Base-by-base conservation (phyloP, 1,284 basidiomycete genomes). In the Fomitopsis betulina region DNA sequence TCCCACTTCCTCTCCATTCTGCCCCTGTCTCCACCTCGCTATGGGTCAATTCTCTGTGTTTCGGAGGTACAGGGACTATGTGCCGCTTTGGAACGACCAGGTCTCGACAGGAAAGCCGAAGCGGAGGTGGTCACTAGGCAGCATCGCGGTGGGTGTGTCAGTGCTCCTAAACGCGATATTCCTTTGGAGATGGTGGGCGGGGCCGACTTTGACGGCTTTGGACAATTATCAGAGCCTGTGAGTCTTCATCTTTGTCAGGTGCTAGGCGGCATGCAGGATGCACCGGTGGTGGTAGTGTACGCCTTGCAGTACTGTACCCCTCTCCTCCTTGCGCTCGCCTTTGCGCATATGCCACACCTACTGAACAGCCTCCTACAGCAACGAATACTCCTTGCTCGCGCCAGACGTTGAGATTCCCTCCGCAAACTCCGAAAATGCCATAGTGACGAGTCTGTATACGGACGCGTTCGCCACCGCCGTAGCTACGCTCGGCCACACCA, bases 391-490 rank as follows among this genome's bases (percentile, higher is more conserved):
- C 10, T 17, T 60, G 17, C 47, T 57, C 7, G 32, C 17, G 7
- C 39, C 49, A n/a, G 43, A 27, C 25, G 42, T 54, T 27, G 25
- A 43, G 12, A 38, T 38, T 5, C 25, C 50, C 5, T 15, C 37
- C 3, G 32, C 52, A 15, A 15, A 60, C 59, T 27, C 57, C 45
- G 59, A 68, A 19, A 73, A 73, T 37, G 76, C 75, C 0, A 65
- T 79, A 23, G 74, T 77, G 0, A 71, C 75, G 13, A 68, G 75
- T 4, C 67, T 79, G 1, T 77, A 77, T 60, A 72, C 71, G 32
- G 73, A 79, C 58, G 62, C 69, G 1, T 79, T 70, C 60, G 70
- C 73, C 17, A 64, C 73, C 33, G 73, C 73, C 2, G 69, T 74
- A 1, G 72, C 75, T 1, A 74, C 76, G 3, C 68, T 79, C 5